Percentiles rank a stretch among this genome's conserved stretches.
Conservation (phyloP, 495 filamentous ascomycete species). For the Melanomma pulvis-pyrius region DNA sequence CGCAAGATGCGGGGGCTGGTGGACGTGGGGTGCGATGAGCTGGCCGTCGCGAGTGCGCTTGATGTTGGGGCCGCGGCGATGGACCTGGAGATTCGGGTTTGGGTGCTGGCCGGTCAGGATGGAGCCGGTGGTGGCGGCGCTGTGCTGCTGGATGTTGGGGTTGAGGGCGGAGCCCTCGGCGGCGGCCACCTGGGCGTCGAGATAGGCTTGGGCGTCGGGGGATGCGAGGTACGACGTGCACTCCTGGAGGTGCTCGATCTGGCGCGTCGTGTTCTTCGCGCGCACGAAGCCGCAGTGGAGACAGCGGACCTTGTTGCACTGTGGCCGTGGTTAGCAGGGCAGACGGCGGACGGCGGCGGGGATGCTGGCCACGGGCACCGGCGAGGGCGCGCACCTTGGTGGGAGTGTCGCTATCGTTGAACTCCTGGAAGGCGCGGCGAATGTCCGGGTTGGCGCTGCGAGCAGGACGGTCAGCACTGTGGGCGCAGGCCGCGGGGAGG, state of each 20-base stretch:
- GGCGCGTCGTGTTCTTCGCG: constrained; percentile 50
- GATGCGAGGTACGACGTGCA: constrained; percentile 46
- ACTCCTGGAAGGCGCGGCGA: constrained; percentile 41
- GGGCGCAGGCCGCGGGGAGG: background rate
- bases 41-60: constrained; percentile 41
- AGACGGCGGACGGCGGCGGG: background rate
- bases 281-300: constrained; percentile 47
- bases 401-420: constrained; percentile 40
- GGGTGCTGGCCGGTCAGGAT: constrained; percentile 45
- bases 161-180: constrained; percentile 10
- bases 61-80: constrained; percentile 44
- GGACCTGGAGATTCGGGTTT: constrained; percentile 47
- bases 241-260: constrained; percentile 47
- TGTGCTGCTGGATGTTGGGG: constrained; percentile 14
- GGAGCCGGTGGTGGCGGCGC: background rate
- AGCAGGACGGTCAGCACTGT: constrained; percentile 9
- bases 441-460: constrained; percentile 44
- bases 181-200: constrained; percentile 21
- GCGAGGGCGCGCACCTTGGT: constrained; percentile 37
- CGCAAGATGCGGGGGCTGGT: constrained; percentile 19
- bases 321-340: constrained; percentile 15
- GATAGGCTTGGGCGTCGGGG: constrained; percentile 42
- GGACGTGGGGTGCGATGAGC: constrained; percentile 28
- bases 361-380: background rate
- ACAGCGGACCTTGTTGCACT: constrained; percentile 51